Conservation (phyloP, 1,139 yeast species). For the Debaryomyces robertsiae region DNA sequence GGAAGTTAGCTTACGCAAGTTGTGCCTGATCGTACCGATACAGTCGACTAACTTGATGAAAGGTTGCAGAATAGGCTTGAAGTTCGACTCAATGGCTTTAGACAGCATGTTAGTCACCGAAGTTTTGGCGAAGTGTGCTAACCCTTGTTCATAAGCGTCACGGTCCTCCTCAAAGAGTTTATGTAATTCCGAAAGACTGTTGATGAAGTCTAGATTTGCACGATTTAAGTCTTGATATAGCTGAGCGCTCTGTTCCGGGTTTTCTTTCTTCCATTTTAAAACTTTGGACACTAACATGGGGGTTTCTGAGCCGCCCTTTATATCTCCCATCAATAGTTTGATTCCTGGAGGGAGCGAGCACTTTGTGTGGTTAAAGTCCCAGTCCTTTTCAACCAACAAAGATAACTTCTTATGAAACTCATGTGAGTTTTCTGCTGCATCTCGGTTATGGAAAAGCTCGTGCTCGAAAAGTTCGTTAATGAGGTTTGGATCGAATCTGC, state of each 20-base stretch:
- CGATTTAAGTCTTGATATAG: conserved; percentile 59
- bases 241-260: conserved; percentile 51
- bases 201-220: conserved; percentile 61
- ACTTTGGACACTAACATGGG: conserved; percentile 85
- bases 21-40: conserved; percentile 51
- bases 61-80: conserved; percentile 13
- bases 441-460: conserved; percentile 3
- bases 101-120: conserved; percentile 2
- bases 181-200: conserved; percentile 46
- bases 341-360: conserved; percentile 70
- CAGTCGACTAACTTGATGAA: conserved; percentile 33
- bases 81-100: neutral
- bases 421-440: conserved; percentile 19
- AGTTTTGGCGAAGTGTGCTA: conserved; percentile 13
- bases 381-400: conserved; percentile 48
- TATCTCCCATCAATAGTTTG: conserved; percentile 86
- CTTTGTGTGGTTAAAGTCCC: conserved; percentile 59
- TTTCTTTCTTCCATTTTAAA: conserved; percentile 61
- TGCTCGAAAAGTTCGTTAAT: conserved; percentile 45
- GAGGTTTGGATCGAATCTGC: conserved; percentile 63
- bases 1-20: conserved; percentile 60
- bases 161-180: conserved; percentile 27
- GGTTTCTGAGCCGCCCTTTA: conserved; percentile 89
- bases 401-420: conserved; percentile 27
- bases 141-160: conserved; percentile 17